Conservation (phyloP, 2,329 filamentous ascomycete genomes). For the Clonostachys rhizophaga region DNA sequence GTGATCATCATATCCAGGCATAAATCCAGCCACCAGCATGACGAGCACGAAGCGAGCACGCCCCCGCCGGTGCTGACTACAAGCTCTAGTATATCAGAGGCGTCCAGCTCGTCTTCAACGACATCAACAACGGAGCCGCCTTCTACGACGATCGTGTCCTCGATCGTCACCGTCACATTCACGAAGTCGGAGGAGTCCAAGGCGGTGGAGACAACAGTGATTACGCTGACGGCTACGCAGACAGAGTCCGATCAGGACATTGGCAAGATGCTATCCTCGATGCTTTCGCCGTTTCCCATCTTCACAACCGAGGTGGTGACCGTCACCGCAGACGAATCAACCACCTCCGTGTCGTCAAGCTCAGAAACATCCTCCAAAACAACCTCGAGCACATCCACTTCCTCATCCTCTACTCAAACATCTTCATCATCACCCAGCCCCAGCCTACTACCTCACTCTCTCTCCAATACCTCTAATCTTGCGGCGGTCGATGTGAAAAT, state of each 20-base stretch:
- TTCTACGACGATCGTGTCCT: not conserved
- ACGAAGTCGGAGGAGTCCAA: not conserved
- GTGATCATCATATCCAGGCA: not conserved
- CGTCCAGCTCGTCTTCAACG: not conserved
- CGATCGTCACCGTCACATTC: not conserved
- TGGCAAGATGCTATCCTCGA: not conserved
- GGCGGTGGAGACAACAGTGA: not conserved
- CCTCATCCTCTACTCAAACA: not conserved
- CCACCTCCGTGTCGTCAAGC: not conserved
- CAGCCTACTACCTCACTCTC: not conserved
- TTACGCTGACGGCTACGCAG: not conserved
- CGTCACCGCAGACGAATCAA: not conserved
- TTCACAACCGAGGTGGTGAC: not conserved
- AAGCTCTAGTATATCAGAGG: not conserved
- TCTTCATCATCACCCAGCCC: not conserved
- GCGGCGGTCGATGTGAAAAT: slow-evolving; percentile 5
- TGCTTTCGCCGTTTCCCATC: not conserved
- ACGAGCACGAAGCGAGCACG: not conserved
- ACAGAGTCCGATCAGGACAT: not conserved
- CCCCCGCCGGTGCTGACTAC: not conserved
- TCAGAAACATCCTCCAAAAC: not conserved
- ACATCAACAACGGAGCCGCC: not conserved
- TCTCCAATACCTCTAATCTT: slow-evolving; percentile 2
- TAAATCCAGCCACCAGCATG: not conserved
- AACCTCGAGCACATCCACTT: not conserved